Base-by-base conservation (phyloP, 192 early-diverging fungal species). In the Mortierella antarctica region DNA sequence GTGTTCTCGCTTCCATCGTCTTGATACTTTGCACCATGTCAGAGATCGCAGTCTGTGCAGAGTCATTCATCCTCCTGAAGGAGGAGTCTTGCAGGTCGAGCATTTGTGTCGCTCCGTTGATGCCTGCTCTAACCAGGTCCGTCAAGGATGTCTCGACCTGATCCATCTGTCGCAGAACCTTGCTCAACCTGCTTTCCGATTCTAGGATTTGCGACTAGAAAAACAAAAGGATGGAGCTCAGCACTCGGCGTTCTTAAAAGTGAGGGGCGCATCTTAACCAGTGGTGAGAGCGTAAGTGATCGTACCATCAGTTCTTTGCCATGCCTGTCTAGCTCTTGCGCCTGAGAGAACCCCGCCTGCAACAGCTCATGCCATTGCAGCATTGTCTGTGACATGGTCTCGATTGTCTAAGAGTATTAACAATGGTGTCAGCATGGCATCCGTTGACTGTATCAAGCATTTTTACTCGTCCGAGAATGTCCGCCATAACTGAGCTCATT, bases 231-330 rank as follows among this genome's bases (percentile, higher is more conserved):
- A 3, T 31, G 44, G 4, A 51, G 8, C 14, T 5, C 12, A 64
- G 18, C 4, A 21, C 8, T 55, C 15, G n/a, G 7, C n/a, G 54
- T 20, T 55, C 10, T 3, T 7, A 58, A 58, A 58, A 23, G 14
- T 12, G 1, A 40, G 31, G 41, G 8, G 31, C 31, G 31, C 31
- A 31, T 31, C 31, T 31, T 61, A 3, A 46, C 40, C 41, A n/a
- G n/a, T n/a, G n/a, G n/a, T n/a, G n/a, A n/a, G n/a, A n/a, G n/a
- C n/a, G 41, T 18, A 46, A 61, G 41, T n/a, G n/a, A 21, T 15
- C 40, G 7, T 71, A 71, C 69, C 51, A 71, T 55, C 18, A 49
- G 6, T 20, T 56, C 60, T 14, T 65, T 6, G 17, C 41, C 56
- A 23, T 63, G 46, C 11, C 44, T 39, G 23, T 54, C 23, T 6